Conservation (phyloP, 306 rosid genomes). For the Sicyos baderoa region DNA sequence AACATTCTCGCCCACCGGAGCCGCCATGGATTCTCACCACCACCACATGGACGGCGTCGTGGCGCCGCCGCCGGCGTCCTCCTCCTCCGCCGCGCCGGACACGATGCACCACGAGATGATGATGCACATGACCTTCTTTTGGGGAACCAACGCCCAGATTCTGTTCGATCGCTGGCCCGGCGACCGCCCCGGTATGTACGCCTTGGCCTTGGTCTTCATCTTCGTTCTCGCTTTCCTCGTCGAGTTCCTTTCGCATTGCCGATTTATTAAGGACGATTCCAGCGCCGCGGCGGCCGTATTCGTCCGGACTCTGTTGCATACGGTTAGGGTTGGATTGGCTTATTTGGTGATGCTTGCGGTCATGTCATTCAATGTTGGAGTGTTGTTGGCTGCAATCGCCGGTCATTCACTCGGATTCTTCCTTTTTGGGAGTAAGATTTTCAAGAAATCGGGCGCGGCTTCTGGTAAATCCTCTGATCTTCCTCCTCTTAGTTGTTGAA, state of each 20-base stretch:
- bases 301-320: slow-evolving; percentile 46
- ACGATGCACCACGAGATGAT: slow-evolving; percentile 29
- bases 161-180: slow-evolving; percentile 70
- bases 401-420: slow-evolving; percentile 70
- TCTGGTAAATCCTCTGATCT: slow-evolving; percentile 32
- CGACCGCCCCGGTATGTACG: slow-evolving; percentile 44
- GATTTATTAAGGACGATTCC: slow-evolving; percentile 37
- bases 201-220: slow-evolving; percentile 37
- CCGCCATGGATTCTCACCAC: slow-evolving; percentile 6
- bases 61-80: slow-evolving; percentile 6
- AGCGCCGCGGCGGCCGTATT: slow-evolving; percentile 29
- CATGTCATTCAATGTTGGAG: slow-evolving; percentile 81
- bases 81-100: neutral
- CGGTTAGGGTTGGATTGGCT: slow-evolving; percentile 45
- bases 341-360: slow-evolving; percentile 74
- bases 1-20: neutral
- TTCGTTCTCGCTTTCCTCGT: slow-evolving; percentile 42
- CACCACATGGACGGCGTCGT: neutral
- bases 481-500: slow-evolving; percentile 48
- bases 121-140: slow-evolving; percentile 89
- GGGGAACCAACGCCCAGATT: slow-evolving; percentile 55
- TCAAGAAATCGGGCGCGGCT: slow-evolving; percentile 20
- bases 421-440: slow-evolving; percentile 37
- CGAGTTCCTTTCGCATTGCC: slow-evolving; percentile 45
- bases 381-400: slow-evolving; percentile 50